Percentiles rank a stretch among this genome's conserved stretches.
Evolutionary conservation across 805 yeast genomes (phyloP).

Genomic region (Saccharomycopsis selenospora): DNA sequence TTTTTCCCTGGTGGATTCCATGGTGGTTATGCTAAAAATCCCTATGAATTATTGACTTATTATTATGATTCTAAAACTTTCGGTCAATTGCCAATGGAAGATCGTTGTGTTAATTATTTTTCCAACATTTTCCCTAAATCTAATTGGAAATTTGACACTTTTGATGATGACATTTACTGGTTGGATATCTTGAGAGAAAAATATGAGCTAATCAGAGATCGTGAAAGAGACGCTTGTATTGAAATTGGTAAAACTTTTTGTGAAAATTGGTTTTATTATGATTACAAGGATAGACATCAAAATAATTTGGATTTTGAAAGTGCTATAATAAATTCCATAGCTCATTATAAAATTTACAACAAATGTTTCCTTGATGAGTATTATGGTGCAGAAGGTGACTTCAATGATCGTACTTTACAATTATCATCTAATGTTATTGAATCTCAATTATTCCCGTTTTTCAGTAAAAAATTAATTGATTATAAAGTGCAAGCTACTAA

Average conservation of each 20-base stretch:
- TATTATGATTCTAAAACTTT: conserved; percentile 15
- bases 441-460: conserved; percentile 33
- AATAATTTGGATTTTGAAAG: conserved; percentile 18
- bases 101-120: conserved; percentile 17
- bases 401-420: conserved; percentile 36
- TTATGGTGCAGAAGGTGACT: conserved; percentile 28
- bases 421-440: conserved; percentile 28
- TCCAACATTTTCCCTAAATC: conserved; percentile 15
- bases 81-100: conserved; percentile 11
- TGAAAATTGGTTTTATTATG: conserved; percentile 18
- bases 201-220: conserved; percentile 19
- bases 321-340: conserved; percentile 13
- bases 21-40: conserved; percentile 13
- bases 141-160: conserved; percentile 19
- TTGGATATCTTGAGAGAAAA: conserved; percentile 16
- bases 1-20: neutral
- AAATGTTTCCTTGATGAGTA: conserved; percentile 19
- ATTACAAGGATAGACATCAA: conserved; percentile 19
- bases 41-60: conserved; percentile 15
- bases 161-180: conserved; percentile 16
- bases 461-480: conserved; percentile 30
- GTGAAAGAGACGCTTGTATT: conserved; percentile 13
- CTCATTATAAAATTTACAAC: conserved; percentile 21
- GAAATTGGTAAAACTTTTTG: conserved; percentile 17
- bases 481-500: conserved; percentile 31